Conservation (phyloP, 192 early-diverging fungal genomes). For the Backusella parvicylindrica region DNA sequence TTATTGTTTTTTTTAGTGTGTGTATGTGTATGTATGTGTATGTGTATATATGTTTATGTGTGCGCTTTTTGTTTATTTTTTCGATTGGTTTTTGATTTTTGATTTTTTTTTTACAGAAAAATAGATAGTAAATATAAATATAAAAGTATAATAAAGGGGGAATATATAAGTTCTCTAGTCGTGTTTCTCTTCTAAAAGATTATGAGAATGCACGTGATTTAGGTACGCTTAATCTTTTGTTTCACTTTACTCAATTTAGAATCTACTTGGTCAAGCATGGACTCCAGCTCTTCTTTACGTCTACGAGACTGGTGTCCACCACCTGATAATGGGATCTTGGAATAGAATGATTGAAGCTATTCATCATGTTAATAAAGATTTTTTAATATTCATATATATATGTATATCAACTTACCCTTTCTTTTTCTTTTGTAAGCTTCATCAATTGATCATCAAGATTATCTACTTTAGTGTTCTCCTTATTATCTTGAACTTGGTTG, state of each 20-base stretch:
- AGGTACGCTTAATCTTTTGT: conserved; percentile 36
- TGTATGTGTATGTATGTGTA: too few species aligned
- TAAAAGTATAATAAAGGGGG: not conserved
- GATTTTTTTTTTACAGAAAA: too few species aligned
- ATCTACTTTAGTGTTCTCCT: not conserved
- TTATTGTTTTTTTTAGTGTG: not conserved
- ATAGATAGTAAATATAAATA: too few species aligned
- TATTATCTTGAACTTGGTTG: not conserved
- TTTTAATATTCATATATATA: not conserved
- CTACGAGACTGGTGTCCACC: conserved; percentile 44
- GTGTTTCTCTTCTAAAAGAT: not conserved
- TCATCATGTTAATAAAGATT: not conserved
- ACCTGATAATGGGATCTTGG: conserved; percentile 49
- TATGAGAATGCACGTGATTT: not conserved
- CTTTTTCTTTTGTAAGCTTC: conserved; percentile 42
- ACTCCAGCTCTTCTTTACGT: conserved; percentile 47
- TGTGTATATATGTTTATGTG: too few species aligned
- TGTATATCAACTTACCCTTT: not conserved
- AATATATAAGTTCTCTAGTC: not conserved
- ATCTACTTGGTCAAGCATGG: conserved; percentile 47
- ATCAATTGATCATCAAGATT: conserved; percentile 42
- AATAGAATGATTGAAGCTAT: conserved; percentile 42
- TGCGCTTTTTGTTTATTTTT: too few species aligned
- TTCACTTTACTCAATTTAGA: conserved; percentile 47
- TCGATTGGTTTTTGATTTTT: too few species aligned